A percentile compares a stretch with the other conserved stretches of the same genome.
These are phyloP conservation scores for Furcasterigmium furcatum DNA, from an alignment of 2,329 filamentous ascomycete species.

Conservation along the genomic window DNA sequence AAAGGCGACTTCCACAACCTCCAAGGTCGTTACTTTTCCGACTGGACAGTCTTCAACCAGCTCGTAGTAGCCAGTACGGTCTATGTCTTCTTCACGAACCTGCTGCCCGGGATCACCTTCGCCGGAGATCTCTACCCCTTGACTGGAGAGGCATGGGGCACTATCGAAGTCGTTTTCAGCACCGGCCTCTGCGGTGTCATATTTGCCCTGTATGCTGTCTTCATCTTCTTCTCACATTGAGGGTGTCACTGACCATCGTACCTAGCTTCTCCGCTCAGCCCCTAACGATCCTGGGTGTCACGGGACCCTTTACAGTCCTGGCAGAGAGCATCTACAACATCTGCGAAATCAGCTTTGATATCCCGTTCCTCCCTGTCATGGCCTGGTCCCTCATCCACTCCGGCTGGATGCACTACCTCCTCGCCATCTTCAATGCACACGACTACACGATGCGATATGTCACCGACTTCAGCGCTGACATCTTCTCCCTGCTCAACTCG, in stretches of 20 bases:
- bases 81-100: conserved; percentile 66
- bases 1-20: conserved; percentile 45
- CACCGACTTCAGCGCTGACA: conserved; percentile 63
- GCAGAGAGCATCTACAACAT: conserved; percentile 63
- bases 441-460: conserved; percentile 71
- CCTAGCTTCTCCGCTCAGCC: conserved; percentile 54
- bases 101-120: conserved; percentile 65
- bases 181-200: conserved; percentile 62
- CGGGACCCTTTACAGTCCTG: conserved; percentile 64
- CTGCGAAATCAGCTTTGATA: conserved; percentile 51
- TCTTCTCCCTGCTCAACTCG: conserved; percentile 64
- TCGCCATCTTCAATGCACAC: conserved; percentile 65
- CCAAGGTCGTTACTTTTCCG: conserved; percentile 43
- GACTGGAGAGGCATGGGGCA: conserved; percentile 62
- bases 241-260: background rate
- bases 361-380: conserved; percentile 64
- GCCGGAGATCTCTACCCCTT: conserved; percentile 61
- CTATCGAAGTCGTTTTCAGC: conserved; percentile 65
- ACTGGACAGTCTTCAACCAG: conserved; percentile 61
- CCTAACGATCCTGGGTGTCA: conserved; percentile 63
- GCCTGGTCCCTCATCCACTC: conserved; percentile 65
- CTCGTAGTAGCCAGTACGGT: conserved; percentile 60
- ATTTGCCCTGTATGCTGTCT: conserved; percentile 52
- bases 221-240: no score
- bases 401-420: conserved; percentile 61